Evolutionary conservation across 768 basidiomycete genomes (phyloP), one percentile per base, ranked within the genome.

Genomic region (Tricholoma hemisulphureum): DNA sequence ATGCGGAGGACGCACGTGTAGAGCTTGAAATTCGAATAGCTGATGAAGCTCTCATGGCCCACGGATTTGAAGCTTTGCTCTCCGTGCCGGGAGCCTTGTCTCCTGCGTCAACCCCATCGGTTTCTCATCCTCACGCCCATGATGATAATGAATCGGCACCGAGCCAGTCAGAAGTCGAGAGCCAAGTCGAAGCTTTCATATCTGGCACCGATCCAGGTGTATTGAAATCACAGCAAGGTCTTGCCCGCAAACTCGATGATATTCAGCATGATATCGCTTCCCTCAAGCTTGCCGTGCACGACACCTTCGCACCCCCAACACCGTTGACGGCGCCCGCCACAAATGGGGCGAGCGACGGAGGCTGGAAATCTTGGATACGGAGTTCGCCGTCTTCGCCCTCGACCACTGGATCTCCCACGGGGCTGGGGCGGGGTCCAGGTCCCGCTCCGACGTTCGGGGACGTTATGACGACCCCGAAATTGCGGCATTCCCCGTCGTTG

Each of bases 11-110:
- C 61, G 84, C 84, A 1, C 83, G 89, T 1, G 91, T 94, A 9
- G 91, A 93, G 66, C 73, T 94, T 20, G 91, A 93, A 72, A 93
- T 93, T 37, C 82, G 84, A 21, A 73, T 86, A 9, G 81, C 87
- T 2, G 91, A 94, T 65, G 90, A 90, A 60, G 80, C 78, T 10
- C 78, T 93, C 13, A 75, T 87, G 0, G 74, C 76, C 6, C 79
- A 78, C 7, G 90, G 90, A 3, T 93, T 85, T 58, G 83, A 86
- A 62, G 84, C 87, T 0, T 68, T 91, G n/a, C 73, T 92, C 11
- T 72, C 75, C 14, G 75, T 91, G 3, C 81, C 82, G 21, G 83
- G 83, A 1, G 85, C 84, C 0, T 58, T 77, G 37, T 51, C 60
- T 6, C 61, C 62, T 10, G 58, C 58, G 1, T 51, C 50, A 13